Evolutionary conservation across 768 basidiomycete genomes (phyloP), one percentile per base, ranked within the genome.

Genomic region (Megacollybia marginata): DNA sequence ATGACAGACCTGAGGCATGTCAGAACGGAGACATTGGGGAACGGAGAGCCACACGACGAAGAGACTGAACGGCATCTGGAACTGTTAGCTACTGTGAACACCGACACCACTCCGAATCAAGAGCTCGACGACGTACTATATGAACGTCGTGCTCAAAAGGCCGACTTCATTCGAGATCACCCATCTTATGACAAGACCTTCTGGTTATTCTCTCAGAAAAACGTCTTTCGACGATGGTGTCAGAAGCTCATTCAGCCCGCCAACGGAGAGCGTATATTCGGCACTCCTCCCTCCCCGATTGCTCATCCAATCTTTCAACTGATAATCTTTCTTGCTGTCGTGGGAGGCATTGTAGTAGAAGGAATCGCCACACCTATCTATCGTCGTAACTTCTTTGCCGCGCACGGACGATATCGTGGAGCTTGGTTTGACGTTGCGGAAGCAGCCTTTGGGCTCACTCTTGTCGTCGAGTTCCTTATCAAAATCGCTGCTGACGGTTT

Each of bases 401-500:
- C 68, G 15, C 58, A 90, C 50, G 91, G 88, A 0, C 59, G 68
- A 23, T 58, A 72, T n/a, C 79, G 85, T 6, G 75, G 72, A 4
- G 76, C 89, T 4, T 97, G 95, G 95, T 97, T 92, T 64, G 86
- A 89, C 59, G 68, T 94, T 47, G 78, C 83, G 4, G 92, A 96
- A 61, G 70, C 77, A 0, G 67, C 76, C 0, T 85, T 96, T 50
- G 85, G 84, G 0, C 66, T 85, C 54, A 67, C 74, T 5, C 80
- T 95, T 18, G 67, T 94, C 42, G 55, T 83, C 49, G 95, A 98
- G 60, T 92, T 93, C 57, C 48, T 85, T 54, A 82, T 96, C 80
- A 97, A 97, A 67, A 67, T 93, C 62, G 69, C 92, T 44, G 95
- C 95, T 1, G 95, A 98, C 59, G 95, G 95, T 0, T 87, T 95